phyloP scores from a whole-genome alignment of 1,139 yeast species.

The Lodderomyces metapsilosis region DNA sequence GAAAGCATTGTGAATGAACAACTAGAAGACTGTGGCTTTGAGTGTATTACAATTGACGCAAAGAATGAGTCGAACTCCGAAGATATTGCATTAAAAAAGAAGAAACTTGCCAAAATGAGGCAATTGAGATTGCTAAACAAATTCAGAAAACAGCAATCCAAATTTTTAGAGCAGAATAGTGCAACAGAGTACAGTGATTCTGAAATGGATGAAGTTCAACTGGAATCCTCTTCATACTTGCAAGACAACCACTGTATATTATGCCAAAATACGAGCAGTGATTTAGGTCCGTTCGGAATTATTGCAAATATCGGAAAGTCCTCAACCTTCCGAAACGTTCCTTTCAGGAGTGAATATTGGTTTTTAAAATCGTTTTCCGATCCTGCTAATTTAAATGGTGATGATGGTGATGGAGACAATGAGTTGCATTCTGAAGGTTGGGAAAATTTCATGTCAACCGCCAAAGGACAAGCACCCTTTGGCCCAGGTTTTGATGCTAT shows the following conservation, averaged over 20 bases:
- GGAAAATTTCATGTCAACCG: conserved; percentile 34
- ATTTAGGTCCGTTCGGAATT: conserved; percentile 74
- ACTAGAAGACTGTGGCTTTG: conserved; percentile 22
- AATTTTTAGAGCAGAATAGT: conserved; percentile 56
- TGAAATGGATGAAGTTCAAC: conserved; percentile 35
- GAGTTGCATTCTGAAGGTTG: conserved; percentile 28
- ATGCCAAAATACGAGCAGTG: conserved; percentile 78
- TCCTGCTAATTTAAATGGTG: conserved; percentile 48
- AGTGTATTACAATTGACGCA: conserved; percentile 7
- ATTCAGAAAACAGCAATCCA: conserved; percentile 72
- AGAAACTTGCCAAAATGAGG: conserved; percentile 67
- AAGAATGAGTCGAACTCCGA: conserved; percentile 21
- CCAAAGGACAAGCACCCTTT: conserved; percentile 43
- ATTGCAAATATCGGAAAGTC: conserved; percentile 60
- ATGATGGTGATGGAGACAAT: conserved; percentile 20
- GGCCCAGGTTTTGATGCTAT: conserved; percentile 70
- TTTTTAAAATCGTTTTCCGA: conserved; percentile 63
- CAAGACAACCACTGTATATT: conserved; percentile 83
- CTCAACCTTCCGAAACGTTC: conserved; percentile 61
- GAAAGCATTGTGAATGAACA: conserved; percentile 20
- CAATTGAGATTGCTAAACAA: conserved; percentile 74
- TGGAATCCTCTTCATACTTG: conserved; percentile 56
- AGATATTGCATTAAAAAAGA: conserved; percentile 57
- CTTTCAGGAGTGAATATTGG: conserved; percentile 67
- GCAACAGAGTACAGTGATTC: conserved; percentile 29